A percentile compares a stretch with the other conserved stretches of the same genome.
Conservation (phyloP, 176 grass and related monocot species). For the Oryza officinalis region DNA sequence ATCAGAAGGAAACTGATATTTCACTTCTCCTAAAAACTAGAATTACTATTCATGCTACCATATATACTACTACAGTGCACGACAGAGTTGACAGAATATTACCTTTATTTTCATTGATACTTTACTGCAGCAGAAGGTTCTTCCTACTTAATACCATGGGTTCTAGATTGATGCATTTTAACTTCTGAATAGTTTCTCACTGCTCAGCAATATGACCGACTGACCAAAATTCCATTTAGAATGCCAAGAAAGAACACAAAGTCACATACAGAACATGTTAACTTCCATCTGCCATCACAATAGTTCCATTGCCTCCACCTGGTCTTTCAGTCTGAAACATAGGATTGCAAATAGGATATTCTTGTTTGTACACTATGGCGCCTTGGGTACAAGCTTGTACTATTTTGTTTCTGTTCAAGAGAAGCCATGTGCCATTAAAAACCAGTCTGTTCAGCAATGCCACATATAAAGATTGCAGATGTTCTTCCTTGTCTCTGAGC, state of each 20-base stretch:
- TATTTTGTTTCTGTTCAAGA: neutral
- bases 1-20: neutral
- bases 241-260: constrained; percentile 9
- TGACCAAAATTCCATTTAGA: neutral
- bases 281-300: neutral
- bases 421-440: neutral
- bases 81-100: neutral
- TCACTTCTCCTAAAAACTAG: neutral
- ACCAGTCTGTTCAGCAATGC: neutral
- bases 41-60: neutral
- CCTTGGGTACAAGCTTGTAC: neutral
- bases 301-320: neutral
- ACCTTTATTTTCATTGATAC: neutral
- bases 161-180: neutral
- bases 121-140: neutral
- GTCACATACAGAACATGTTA: neutral
- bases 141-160: neutral
- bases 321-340: neutral
- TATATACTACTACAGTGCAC: neutral
- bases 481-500: neutral
- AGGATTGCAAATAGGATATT: neutral
- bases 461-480: neutral
- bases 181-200: neutral
- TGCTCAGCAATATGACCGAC: neutral
- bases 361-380: neutral